phyloP scores from a whole-genome alignment of 2,329 filamentous ascomycete species.

The Chaetomium sp. region DNA sequence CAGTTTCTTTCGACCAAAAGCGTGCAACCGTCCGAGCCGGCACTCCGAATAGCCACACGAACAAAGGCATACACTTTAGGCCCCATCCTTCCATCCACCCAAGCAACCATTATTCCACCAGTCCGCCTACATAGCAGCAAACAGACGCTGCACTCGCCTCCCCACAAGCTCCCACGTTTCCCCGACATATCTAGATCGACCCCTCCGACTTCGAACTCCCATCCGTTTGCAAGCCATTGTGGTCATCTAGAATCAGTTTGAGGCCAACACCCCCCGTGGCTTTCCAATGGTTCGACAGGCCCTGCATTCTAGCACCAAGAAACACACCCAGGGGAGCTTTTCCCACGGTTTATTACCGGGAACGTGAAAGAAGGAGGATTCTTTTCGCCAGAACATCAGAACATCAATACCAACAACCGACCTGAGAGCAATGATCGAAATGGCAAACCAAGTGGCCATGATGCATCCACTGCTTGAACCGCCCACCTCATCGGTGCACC shows the following conservation, averaged over 20 bases:
- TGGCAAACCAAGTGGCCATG: conserved; percentile 6
- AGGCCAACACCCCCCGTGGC: neutral
- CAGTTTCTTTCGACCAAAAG: conserved; percentile 6
- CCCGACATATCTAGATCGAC: neutral
- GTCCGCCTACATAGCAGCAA: neutral
- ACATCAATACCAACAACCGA: neutral
- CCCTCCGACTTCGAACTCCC: neutral
- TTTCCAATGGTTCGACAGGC: conserved; percentile 21
- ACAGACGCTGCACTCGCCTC: neutral
- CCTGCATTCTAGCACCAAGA: conserved; percentile 10
- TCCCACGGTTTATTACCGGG: conserved; percentile 4
- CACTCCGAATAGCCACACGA: neutral
- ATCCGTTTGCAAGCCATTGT: neutral
- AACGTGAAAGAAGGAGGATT: conserved; percentile 1
- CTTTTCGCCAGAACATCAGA: too few species aligned
- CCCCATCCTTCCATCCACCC: neutral
- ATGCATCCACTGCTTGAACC: conserved; percentile 13
- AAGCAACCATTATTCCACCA: too few species aligned
- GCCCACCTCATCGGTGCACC: conserved; percentile 8
- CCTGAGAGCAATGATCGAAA: neutral
- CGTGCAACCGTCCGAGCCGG: conserved; percentile 10
- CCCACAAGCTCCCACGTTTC: neutral
- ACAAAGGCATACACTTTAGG: neutral
- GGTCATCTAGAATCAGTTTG: neutral
- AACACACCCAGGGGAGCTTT: conserved; percentile 13